Percentiles rank a stretch among this genome's conserved stretches.
phyloP scores from a whole-genome alignment of 2,329 filamentous ascomycete genomes.

The Pseudogymnoascus sp. region DNA sequence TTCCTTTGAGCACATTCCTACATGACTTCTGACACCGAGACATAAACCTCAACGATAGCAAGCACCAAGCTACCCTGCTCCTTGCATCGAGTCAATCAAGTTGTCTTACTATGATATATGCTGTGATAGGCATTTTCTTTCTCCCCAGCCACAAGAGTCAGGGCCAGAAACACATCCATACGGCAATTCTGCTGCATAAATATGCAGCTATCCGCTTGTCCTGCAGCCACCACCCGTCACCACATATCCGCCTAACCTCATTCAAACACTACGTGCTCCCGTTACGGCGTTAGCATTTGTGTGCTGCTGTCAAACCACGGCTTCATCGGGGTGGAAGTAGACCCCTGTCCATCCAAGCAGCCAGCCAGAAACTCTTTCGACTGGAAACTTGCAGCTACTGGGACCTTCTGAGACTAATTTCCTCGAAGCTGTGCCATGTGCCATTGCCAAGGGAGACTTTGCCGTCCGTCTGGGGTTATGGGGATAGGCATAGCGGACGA shows the following conservation, averaged over 20 bases:
- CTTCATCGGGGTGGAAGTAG: conserved; percentile 20
- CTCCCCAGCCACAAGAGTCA: conserved; percentile 35
- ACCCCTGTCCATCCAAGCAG: conserved; percentile 25
- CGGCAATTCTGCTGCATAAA: conserved; percentile 31
- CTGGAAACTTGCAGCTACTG: conserved; percentile 10
- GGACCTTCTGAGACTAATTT: conserved; percentile 11
- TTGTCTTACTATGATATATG: conserved; percentile 28
- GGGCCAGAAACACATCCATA: conserved; percentile 24
- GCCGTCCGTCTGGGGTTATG: background rate
- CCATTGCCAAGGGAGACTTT: background rate
- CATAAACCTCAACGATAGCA: background rate
- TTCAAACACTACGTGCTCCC: conserved; percentile 28
- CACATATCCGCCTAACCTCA: conserved; percentile 22
- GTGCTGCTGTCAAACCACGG: conserved; percentile 29
- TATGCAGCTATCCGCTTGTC: conserved; percentile 40
- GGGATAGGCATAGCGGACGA: background rate
- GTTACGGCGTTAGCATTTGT: conserved; percentile 25
- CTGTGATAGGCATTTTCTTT: conserved; percentile 39
- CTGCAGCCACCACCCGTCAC: conserved; percentile 26
- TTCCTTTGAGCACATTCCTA: background rate
- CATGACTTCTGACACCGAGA: background rate
- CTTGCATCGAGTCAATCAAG: conserved; percentile 49
- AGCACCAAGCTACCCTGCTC: conserved; percentile 1
- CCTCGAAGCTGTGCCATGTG: conserved; percentile 3
- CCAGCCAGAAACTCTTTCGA: conserved; percentile 20